These are phyloP conservation scores for sorghum (Sorghum bicolor) DNA, from an alignment of 176 grass and related monocot genomes.

Conservation along the genomic window DNA sequence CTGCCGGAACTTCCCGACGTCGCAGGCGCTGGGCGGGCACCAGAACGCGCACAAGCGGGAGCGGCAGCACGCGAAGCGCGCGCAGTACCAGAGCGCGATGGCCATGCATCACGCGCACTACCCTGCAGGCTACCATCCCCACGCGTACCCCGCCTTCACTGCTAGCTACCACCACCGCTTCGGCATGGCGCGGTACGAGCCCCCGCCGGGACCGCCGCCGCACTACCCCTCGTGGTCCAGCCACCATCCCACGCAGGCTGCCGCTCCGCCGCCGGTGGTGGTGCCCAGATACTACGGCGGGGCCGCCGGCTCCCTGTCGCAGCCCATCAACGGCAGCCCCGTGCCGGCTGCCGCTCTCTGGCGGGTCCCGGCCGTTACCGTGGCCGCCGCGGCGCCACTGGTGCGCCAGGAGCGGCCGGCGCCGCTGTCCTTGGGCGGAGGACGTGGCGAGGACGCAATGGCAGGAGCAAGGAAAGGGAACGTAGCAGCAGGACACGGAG, in stretches of 20 bases:
- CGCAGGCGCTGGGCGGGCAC: conserved; percentile 82
- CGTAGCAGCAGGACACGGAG: neutral
- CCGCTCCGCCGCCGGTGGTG: neutral
- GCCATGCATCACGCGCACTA: conserved; percentile 53
- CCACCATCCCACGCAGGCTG: neutral
- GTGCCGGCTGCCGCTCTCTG: conserved; percentile 47
- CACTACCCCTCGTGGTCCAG: conserved; percentile 76
- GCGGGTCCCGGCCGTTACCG: conserved; percentile 36
- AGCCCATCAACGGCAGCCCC: conserved; percentile 69
- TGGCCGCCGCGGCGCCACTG: neutral
- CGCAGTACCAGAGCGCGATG: conserved; percentile 85
- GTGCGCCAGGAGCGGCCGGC: conserved; percentile 38
- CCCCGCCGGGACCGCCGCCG: conserved; percentile 16
- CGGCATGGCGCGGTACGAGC: conserved; percentile 42
- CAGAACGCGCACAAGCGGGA: conserved; percentile 94
- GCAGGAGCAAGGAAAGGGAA: conserved; percentile 25
- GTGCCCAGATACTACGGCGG: conserved; percentile 53
- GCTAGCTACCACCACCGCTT: conserved; percentile 44
- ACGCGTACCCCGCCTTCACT: conserved; percentile 54
- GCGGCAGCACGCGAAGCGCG: conserved; percentile 74
- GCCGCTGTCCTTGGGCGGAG: conserved; percentile 27
- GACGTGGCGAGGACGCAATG: conserved; percentile 41
- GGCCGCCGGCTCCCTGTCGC: conserved; percentile 42
- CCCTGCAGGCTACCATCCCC: neutral
- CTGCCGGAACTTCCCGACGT: conserved; percentile 82